These are phyloP conservation scores for Cryphonectria japonica DNA, from an alignment of 2,329 filamentous ascomycete genomes.

Conservation along the genomic window DNA sequence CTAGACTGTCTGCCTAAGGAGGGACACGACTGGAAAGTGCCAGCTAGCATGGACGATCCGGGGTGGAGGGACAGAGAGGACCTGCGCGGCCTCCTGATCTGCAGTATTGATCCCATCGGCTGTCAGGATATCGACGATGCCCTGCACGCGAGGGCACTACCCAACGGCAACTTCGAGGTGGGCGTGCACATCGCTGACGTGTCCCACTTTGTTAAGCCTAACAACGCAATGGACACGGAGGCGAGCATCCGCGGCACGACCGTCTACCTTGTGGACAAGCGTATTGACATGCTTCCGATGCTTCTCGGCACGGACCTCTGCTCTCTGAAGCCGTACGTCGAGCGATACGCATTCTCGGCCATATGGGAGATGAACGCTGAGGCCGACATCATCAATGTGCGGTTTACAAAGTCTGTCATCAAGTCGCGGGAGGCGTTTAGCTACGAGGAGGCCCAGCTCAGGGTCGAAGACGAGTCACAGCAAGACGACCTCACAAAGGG, in stretches of 20 bases:
- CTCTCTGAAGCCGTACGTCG: conserved; percentile 96
- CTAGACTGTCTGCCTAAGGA: conserved; percentile 89
- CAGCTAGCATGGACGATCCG: conserved; percentile 74
- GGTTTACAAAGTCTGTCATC: conserved; percentile 98
- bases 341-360: conserved; percentile 84
- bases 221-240: conserved; percentile 95
- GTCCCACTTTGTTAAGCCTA: conserved; percentile 97
- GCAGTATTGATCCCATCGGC: conserved; percentile 94
- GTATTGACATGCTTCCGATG: conserved; percentile 98
- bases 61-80: conserved; percentile 88
- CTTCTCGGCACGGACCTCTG: conserved; percentile 95
- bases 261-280: conserved; percentile 97
- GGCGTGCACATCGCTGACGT: conserved; percentile 99
- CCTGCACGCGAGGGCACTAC: conserved; percentile 79
- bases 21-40: conserved; percentile 93
- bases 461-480: conserved; percentile 87
- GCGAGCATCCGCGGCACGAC: conserved; percentile 93
- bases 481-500: conserved; percentile 87
- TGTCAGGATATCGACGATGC: conserved; percentile 99
- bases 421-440: conserved; percentile 95
- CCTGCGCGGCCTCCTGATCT: conserved; percentile 83
- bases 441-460: conserved; percentile 93
- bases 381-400: conserved; percentile 81
- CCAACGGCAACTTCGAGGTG: conserved; percentile 94
- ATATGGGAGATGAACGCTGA: conserved; percentile 87